Evolutionary conservation across 305 asterid species (phyloP).

Genomic region (Fraxinus greggii): DNA sequence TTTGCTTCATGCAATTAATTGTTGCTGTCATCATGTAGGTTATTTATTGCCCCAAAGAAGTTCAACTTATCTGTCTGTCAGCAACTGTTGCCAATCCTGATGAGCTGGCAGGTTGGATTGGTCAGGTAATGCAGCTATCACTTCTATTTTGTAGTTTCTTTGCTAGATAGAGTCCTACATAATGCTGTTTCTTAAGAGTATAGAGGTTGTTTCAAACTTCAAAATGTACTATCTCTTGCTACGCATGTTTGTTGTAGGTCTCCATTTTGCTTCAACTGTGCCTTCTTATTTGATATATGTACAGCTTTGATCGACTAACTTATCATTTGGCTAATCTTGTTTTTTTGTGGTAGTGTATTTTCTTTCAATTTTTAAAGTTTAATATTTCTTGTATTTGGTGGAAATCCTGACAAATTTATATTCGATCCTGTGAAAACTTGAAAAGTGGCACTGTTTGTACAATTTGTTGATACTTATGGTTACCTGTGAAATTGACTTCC

Average conservation of each 20-base stretch:
- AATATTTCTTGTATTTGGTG: slow-evolving; percentile 13
- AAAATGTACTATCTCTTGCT: neutral
- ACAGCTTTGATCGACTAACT: neutral
- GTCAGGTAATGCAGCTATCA: slow-evolving; percentile 67
- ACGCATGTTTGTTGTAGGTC: slow-evolving; percentile 8
- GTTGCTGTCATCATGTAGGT: slow-evolving; percentile 52
- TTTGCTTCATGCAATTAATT: slow-evolving; percentile 35
- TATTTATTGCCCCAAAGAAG: slow-evolving; percentile 95
- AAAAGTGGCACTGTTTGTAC: neutral
- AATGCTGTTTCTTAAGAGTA: neutral
- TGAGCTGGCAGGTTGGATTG: slow-evolving; percentile 99
- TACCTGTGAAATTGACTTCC: slow-evolving; percentile 7
- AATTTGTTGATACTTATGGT: slow-evolving; percentile 6
- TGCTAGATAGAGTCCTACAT: slow-evolving; percentile 12
- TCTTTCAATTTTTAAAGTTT: neutral
- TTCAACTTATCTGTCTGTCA: slow-evolving; percentile 93
- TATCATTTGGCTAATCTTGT: slow-evolving; percentile 6
- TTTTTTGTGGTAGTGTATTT: slow-evolving; percentile 8
- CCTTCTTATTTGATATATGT: neutral
- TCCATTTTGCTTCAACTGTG: slow-evolving; percentile 7
- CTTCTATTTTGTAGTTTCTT: slow-evolving; percentile 22
- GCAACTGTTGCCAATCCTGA: slow-evolving; percentile 98
- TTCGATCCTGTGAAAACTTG: neutral
- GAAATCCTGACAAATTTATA: neutral
- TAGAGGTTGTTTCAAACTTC: slow-evolving; percentile 13